A percentile compares a stretch with the other conserved stretches of the same genome.
Evolutionary conservation across 768 basidiomycete species (phyloP).

Genomic region (Leucocoprinus leucothites): DNA sequence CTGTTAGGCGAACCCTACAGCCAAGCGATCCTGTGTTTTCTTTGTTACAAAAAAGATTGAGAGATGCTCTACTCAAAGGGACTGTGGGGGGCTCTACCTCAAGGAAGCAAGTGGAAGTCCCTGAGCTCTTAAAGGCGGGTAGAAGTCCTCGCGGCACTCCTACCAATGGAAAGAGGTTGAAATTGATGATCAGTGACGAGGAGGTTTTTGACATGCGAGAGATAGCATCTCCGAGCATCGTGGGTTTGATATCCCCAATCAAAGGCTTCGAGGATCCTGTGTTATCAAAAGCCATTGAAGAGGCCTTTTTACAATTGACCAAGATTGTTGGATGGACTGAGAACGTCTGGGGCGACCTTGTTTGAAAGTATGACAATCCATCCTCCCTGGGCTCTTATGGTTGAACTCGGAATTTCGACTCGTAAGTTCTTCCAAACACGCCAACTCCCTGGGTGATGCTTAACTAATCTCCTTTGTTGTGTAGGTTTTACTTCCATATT

Average conservation of each 20-base stretch:
- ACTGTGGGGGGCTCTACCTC: background rate
- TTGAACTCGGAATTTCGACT: no score
- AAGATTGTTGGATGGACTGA: slow-evolving; percentile 51
- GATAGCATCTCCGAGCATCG: background rate
- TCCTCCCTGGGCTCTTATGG: background rate
- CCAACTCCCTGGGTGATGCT: no score
- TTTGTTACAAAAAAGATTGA: slow-evolving; percentile 57
- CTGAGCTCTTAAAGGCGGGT: slow-evolving; percentile 34
- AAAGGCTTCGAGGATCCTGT: slow-evolving; percentile 71
- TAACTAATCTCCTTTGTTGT: no score
- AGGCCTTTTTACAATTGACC: slow-evolving; percentile 38
- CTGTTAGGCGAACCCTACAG: slow-evolving; percentile 62
- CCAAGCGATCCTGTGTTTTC: slow-evolving; percentile 64
- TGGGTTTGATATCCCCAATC: slow-evolving; percentile 23
- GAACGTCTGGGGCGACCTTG: slow-evolving; percentile 50
- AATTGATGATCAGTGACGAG: slow-evolving; percentile 14
- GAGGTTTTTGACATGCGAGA: background rate
- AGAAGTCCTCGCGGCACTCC: slow-evolving; percentile 18
- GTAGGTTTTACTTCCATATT: no score
- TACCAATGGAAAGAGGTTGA: slow-evolving; percentile 17
- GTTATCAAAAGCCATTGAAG: slow-evolving; percentile 39
- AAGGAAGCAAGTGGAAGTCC: slow-evolving; percentile 17
- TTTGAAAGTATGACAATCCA: slow-evolving; percentile 10
- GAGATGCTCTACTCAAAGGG: slow-evolving; percentile 31
- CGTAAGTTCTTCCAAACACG: no score